Base-by-base conservation (phyloP, 768 basidiomycete genomes). In the Fistulinella prunicolor region DNA sequence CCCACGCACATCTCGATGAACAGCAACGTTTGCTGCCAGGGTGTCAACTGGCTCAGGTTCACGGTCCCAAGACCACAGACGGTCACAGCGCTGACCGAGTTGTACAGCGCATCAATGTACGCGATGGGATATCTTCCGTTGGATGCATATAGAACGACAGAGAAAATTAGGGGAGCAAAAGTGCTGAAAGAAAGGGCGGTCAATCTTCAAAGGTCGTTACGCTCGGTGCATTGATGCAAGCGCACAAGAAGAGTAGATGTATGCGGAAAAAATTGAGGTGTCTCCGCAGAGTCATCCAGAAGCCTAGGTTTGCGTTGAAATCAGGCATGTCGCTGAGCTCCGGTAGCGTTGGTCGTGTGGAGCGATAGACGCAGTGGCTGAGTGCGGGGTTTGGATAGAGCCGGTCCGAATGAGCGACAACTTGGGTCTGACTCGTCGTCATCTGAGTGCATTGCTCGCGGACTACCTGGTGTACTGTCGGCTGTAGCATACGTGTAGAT, bases 1-100 rank as follows among this genome's bases (percentile, higher is more conserved):
- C 87, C 86, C 17, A 86, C 51, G 51, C 78, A 82, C 90, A 92
- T 92, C 64, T 86, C 83, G 8, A 88, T 62, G 65, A 90, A 89
- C 42, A 90, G 56, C 13, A 89, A 70, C 9, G 68, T 67, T 70
- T 89, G 84, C 61, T 89, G 86, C 76, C 80, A 85, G 34, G 69
- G 69, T 3, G 86, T 89, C 65, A 89, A 67, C 42, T 71, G 67
- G 59, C 85, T 86, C 59, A 88, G 60, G 62, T 89, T 80, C 49
- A 88, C 73, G 8, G 86, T 81, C 42, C 77, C 76, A 36, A 87
- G 71, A n/a, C 88, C 88, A 70, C 82, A 89, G 47, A 88, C 84
- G 6, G 83, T 83, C 73, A 91, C 81, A 13, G 86, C 81, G 64
- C 82, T 86, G 60, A 89, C 79, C 49, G 80, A 86, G 65, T 79